Base-by-base conservation (phyloP, 345 rosid species). In the Ceriops decandra region DNA sequence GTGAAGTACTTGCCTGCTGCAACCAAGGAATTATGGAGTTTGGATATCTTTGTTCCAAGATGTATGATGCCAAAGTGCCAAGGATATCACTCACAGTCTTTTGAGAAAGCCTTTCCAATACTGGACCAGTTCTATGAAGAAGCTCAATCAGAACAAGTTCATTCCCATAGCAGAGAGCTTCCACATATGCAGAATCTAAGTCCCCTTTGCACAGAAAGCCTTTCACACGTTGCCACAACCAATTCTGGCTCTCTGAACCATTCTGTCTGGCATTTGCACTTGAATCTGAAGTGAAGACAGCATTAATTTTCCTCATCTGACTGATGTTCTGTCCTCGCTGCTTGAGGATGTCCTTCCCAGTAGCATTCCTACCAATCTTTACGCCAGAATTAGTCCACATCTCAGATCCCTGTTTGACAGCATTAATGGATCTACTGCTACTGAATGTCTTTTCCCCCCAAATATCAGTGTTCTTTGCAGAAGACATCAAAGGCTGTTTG, bases 91-190 rank as follows among this genome's bases (percentile, higher is more conserved):
- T 73, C 24, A 79, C 76, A 54, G 89, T 93, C 69, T 86, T 79
- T 47, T 81, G 74, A 28, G 96, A 91, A 70, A 93, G 67, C 68
- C 81, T 85, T 63, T 89, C 92, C 62, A 91, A 64, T 59, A 88
- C 90, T 20, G 97, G 98, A 60, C 96, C 97, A 11, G 98, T 91
- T 79, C 89, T 85, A 32, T 89, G 88, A 56, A 93, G 83, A 74
- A 93, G 93, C 82, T 93, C 95, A 33, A 91, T 63, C 26, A 91
- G 79, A 65, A 88, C 77, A 57, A 83, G 81, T 62, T 93, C 97
- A 71, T 89, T 79, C 51, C 86, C 84, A 46, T 82, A 83, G 73
- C 79, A 82, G 32, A 93, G 80, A 74, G 96, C 96, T 84, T 89
- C 86, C 24, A 74, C 64, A 79, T 89, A 93, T 52, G 96, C 95